Evolutionary conservation across 768 basidiomycete species (phyloP).

Genomic region (Kwoniella bestiolae): DNA sequence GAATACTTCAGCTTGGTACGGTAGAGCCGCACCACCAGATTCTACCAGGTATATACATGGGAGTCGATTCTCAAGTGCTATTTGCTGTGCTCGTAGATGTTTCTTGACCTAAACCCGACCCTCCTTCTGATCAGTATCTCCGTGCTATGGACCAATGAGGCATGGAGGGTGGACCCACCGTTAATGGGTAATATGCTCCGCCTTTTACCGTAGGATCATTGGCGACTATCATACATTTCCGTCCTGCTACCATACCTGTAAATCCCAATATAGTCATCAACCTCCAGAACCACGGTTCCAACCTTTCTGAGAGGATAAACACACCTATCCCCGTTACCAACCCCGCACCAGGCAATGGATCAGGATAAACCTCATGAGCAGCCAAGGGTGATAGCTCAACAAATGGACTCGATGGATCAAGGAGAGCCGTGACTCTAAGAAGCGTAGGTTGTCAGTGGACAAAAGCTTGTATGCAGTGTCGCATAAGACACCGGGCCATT

Average conservation of each 20-base stretch:
- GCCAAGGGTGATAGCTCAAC: slow-evolving; percentile 84
- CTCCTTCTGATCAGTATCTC: not conserved
- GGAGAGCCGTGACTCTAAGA: slow-evolving; percentile 68
- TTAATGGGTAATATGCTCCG: slow-evolving; percentile 87
- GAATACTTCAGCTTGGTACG: slow-evolving; percentile 89
- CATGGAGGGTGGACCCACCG: slow-evolving; percentile 60
- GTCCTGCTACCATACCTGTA: slow-evolving; percentile 70
- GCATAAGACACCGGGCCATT: too few species aligned
- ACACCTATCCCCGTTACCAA: slow-evolving; percentile 74
- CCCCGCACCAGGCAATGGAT: slow-evolving; percentile 79
- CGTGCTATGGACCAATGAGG: not conserved
- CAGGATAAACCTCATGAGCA: slow-evolving; percentile 81
- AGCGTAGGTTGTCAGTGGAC: too few species aligned
- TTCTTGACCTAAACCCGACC: slow-evolving; percentile 74
- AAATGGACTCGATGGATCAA: slow-evolving; percentile 88
- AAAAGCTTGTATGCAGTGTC: too few species aligned
- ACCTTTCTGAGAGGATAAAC: not conserved
- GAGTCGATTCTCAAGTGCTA: slow-evolving; percentile 85
- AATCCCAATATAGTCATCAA: not conserved
- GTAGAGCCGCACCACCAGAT: slow-evolving; percentile 89
- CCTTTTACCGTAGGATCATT: slow-evolving; percentile 95
- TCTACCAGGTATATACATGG: slow-evolving; percentile 95
- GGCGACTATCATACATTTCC: slow-evolving; percentile 86
- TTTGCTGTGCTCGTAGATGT: slow-evolving; percentile 89
- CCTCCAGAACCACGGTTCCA: not conserved